These are phyloP conservation scores for Zoysia japonica DNA, from an alignment of 176 grass and related monocot species.

Conservation along the genomic window DNA sequence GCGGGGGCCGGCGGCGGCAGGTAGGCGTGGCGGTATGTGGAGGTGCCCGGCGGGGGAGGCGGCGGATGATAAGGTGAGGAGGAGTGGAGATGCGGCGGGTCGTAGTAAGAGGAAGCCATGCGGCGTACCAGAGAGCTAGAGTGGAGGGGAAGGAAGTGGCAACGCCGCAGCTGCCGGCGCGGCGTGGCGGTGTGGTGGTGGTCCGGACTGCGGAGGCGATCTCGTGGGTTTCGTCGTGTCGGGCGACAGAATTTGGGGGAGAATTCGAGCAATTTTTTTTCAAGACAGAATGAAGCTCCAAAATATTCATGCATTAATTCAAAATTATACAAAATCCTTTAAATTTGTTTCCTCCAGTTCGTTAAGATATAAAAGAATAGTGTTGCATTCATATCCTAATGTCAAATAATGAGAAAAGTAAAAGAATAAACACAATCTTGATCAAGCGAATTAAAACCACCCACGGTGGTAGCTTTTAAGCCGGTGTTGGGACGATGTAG, in stretches of 20 bases:
- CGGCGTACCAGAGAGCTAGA: not conserved
- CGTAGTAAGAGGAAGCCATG: constrained; percentile 64
- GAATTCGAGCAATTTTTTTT: not conserved
- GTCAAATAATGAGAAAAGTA: no score
- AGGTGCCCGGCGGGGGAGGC: constrained; percentile 49
- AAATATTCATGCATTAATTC: not conserved
- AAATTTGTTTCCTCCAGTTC: not conserved
- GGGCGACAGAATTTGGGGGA: not conserved
- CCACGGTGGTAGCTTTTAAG: no score
- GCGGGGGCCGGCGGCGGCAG: not conserved
- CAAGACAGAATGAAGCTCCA: not conserved
- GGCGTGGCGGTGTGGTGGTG: not conserved
- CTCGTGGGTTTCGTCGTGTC: not conserved
- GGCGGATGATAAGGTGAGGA: constrained; percentile 45
- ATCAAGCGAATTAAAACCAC: no score
- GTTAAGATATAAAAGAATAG: not conserved
- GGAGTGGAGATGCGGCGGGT: constrained; percentile 46
- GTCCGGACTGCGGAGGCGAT: not conserved
- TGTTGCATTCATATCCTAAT: no score
- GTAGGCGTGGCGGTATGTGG: constrained; percentile 46
- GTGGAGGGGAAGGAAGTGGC: not conserved
- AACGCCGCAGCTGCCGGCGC: not conserved
- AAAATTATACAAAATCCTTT: not conserved
- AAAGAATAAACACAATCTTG: no score
- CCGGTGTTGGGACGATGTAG: no score